Evolutionary conservation across 1,284 basidiomycete species (phyloP), one percentile per base, ranked within the genome.

Genomic region (Rhodotorula sp.): DNA sequence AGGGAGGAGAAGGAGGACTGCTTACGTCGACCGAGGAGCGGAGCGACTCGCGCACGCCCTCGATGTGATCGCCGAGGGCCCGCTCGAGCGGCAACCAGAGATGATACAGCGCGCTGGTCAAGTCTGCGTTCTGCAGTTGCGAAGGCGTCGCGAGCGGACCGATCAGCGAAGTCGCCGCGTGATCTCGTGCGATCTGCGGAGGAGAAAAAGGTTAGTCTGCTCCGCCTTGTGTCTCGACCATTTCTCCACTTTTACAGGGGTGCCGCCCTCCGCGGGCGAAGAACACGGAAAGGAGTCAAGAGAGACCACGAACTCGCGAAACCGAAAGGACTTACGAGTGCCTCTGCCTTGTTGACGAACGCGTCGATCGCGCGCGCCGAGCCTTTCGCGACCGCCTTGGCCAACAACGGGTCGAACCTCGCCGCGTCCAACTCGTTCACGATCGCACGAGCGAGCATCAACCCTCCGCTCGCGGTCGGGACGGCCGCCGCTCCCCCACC

Each of bases 391-490:
- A 95, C 88, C 2, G 87, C 86, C 67, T 86, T 85, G 10, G 93
- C 87, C 14, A 98, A 84, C 45, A 97, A 79, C 0, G 95, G 95
- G 81, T 98, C 95, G 79, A 97, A 97, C 68, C 90, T 87, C 5
- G 93, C 93, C 2, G 92, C 88, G 80, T 98, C 95, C 5, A 98
- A 85, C 79, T 97, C 94, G 80, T 97, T 97, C 23, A 87, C 87
- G 50, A 95, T 84, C 0, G 87, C 85, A 16, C 93, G 85, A 1
- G 90, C 88, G 48, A 94, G 84, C 64, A 87, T 88, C 7, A 88
- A 82, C 6, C 91, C 94, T 67, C 95, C 93, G 47, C 84, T 85
- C 49, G 87, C 84, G 0, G 89, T 87, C 0, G 93, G 72, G 3
- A 67, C 58, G 3, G 58, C 23, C 1, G 67, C 64, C 8, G 64